Evolutionary conservation across 2,329 filamentous ascomycete species (phyloP), one percentile per base, ranked within the genome.

Genomic region (Ophiostoma fasciatum): DNA sequence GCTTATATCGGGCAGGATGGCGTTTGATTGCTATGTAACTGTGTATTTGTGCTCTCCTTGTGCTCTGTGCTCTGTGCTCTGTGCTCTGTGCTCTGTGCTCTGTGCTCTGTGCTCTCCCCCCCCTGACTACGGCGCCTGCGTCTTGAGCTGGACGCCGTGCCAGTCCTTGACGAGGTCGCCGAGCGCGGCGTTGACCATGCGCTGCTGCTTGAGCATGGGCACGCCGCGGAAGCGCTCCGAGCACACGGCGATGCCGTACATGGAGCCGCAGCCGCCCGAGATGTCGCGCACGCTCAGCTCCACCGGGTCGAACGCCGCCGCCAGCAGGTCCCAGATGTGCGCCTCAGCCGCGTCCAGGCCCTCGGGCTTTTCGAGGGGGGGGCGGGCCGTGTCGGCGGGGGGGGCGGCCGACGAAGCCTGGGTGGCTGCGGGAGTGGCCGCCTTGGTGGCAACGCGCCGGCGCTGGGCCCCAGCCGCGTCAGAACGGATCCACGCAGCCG

Each of bases 121-220:
- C 28, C 22, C 18, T 18, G 19, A 27, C 19, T 36, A 62, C 9
- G 63, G 62, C 23, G 57, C 69, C 51, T 67, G 76, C 18, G 82
- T 90, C 56, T 74, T 75, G 49, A 92, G 63, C 61, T 88, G 82
- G 41, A 90, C 67, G 8, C 83, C 82, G 56, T 92, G 82, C 82
- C 83, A 90, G 27, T 63, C 61, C 62, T 82, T 82, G 49, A 90
- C 74, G 55, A 83, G 65, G 35, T 87, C 80, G 4, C 71, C 74
- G 21, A 92, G 62, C 14, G 78, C 69, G 15, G 71, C 62, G 51
- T 88, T 88, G 34, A 92, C 82, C 59, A 88, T 65, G 41, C 81
- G 67, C 58, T 90, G 82, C 61, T 90, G 82, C 64, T 82, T 82
- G 42, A 92, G 69, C 54, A 87, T 74, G 33, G 64, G 68, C 47